Evolutionary conservation across 345 rosid genomes (phyloP), one percentile per base, ranked within the genome.

Genomic region (Atalantia buxifolia): DNA sequence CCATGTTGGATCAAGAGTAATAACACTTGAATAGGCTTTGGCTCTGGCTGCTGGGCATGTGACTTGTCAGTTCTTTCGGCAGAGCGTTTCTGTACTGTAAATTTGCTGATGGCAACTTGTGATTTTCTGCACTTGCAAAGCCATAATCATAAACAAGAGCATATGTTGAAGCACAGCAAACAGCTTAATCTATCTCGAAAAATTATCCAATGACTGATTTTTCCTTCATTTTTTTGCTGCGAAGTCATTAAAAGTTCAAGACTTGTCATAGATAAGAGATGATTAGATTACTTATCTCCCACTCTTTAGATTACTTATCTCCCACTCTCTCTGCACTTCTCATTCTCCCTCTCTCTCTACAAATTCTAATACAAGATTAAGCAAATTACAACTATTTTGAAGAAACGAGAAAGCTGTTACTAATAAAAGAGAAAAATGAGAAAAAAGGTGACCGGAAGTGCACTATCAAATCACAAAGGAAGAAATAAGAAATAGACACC

Each of bases 1-100:
- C 98, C 99, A 83, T 95, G 98, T 68, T 93, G 97, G 83, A 93
- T 88, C 81, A 95, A 83, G 61, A 95, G 92, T 88, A 95, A 62
- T 75, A 93, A 68, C 30, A 95, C 99, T 82, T 95, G 99, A 77
- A 91, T 73, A 55, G 82, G 75, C 50, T 81, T 83, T 67, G 74
- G 68, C 78, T 87, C 92, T 72, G 57, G 70, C 24, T 69, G 42
- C 78, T 71, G 80, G 77, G 63, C 73, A 33, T 75, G 66, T 50
- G 42, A 70, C 76, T 62, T 77, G 33, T 36, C 42, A 62, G 70
- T 78, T 81, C 78, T 82, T 74, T 71, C 84, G 24, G 65, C 84
- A 66, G 74, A 74, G 61, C 38, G 61, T 61, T 79, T 75, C 80
- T 86, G 88, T 80, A 89, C 94, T 78, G 85, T 91, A 75, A 95